Evolutionary conservation across 1,284 basidiomycete genomes (phyloP), one percentile per base, ranked within the genome.

Genomic region (Crocinoboletus sp.): DNA sequence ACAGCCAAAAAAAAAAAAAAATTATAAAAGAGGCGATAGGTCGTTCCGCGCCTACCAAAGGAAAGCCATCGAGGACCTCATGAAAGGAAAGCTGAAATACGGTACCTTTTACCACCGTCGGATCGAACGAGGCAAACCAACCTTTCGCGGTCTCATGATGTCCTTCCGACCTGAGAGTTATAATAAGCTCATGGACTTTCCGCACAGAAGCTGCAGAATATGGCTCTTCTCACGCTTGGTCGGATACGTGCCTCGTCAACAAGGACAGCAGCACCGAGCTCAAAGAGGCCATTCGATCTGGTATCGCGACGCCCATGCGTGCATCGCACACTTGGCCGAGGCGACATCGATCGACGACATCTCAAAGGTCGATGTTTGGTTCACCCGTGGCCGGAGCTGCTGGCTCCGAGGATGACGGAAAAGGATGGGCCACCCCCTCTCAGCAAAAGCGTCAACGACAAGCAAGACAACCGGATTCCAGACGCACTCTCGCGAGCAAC

Each of bases 61-160:
- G 25, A 61, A 61, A 44, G 55, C 61, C 1, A 33, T 61, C n/a
- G 48, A 32, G 35, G 53, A 55, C 5, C 38, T 65, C 30, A 47
- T 78, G 15, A 79, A 73, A 53, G 76, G 76, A 3, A 70, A 71
- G 12, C 69, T 78, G 46, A 74, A 80, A 36, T 74, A 57, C 74
- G 19, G 61, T 79, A 12, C 82, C 71, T 54, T 78, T 73, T 20
- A 74, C 76, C 34, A 74, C 70, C 4, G 83, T 73, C 36, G 83
- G 83, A 13, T 81, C 78, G 6, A 86, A 78, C 59, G 76, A 74
- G n/a, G 80, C 75, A 34, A 10, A 57, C 81, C 46, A 72, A 84
- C 57, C 74, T 84, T 61, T 73, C 81, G n/a, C 69, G 71, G 31
- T 69, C 47, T 61, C 36, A 34, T 54, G 38, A 62, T 56, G 60